Conservation (phyloP, 495 filamentous ascomycete genomes). For the Hypoxylon fuscum region DNA sequence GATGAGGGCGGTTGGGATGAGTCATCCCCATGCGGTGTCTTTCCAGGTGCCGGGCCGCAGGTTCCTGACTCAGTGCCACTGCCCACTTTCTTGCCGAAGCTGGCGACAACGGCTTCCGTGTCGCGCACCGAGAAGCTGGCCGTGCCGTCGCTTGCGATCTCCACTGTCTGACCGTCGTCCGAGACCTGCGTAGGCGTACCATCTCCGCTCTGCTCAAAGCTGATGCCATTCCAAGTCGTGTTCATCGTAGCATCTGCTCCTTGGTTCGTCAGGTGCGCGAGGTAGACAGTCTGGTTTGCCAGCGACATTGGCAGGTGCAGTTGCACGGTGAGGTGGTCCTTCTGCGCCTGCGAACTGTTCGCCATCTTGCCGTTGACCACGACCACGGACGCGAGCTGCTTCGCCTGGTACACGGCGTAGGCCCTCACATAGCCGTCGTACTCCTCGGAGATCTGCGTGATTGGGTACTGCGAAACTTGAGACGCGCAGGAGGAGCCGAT, state of each 20-base stretch:
- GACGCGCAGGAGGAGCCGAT: slow-evolving; percentile 45
- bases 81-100: slow-evolving; percentile 20
- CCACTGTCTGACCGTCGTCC: slow-evolving; percentile 18
- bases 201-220: slow-evolving; percentile 39
- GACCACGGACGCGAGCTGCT: slow-evolving; percentile 40
- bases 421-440: slow-evolving; percentile 43
- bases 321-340: slow-evolving; percentile 28
- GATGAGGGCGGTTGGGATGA: background rate
- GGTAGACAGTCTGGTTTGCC: slow-evolving; percentile 34
- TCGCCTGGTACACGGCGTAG: slow-evolving; percentile 41
- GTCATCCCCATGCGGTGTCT: background rate
- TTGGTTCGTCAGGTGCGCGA: slow-evolving; percentile 45
- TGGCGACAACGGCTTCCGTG: slow-evolving; percentile 23
- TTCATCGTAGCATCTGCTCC: slow-evolving; percentile 42
- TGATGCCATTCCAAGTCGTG: slow-evolving; percentile 49
- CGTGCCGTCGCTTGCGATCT: slow-evolving; percentile 29
- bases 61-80: no score
- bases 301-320: slow-evolving; percentile 33
- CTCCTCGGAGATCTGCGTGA: slow-evolving; percentile 4
- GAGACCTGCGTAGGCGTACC: slow-evolving; percentile 39
- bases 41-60: no score
- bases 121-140: slow-evolving; percentile 41
- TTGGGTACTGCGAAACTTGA: slow-evolving; percentile 32
- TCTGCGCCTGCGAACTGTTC: slow-evolving; percentile 36
- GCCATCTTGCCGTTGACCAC: slow-evolving; percentile 45